Conservation (phyloP, 768 basidiomycete species). For the Trametes elegans region DNA sequence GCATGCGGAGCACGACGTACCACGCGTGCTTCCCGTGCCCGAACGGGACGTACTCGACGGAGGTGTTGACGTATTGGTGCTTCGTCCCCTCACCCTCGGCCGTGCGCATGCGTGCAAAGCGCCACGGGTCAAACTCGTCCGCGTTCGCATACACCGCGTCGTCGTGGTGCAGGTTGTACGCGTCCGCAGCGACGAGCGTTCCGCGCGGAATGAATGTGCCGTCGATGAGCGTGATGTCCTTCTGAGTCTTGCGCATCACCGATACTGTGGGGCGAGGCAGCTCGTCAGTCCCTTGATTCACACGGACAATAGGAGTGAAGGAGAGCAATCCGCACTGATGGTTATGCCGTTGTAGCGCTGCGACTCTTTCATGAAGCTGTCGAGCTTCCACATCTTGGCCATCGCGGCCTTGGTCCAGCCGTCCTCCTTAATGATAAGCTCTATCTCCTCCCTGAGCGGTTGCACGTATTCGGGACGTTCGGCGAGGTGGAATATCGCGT, state of each 20-base stretch:
- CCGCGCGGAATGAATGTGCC: slow-evolving; percentile 29
- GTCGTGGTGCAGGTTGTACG: slow-evolving; percentile 23
- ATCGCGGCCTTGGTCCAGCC: slow-evolving; percentile 41
- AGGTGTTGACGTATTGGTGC: slow-evolving; percentile 35
- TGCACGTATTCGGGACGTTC: slow-evolving; percentile 26
- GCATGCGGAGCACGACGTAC: too few relatives aligned
- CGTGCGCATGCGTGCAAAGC: slow-evolving; percentile 40
- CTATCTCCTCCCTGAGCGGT: slow-evolving; percentile 28
- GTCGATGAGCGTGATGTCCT: slow-evolving; percentile 34
- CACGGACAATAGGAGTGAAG: background rate
- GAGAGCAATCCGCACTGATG: background rate
- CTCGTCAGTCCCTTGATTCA: background rate
- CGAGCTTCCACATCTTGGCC: slow-evolving; percentile 40
- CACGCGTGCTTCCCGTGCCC: too few relatives aligned
- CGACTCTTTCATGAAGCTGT: slow-evolving; percentile 50
- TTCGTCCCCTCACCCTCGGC: slow-evolving; percentile 30
- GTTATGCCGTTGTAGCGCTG: slow-evolving; percentile 34
- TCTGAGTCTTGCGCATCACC: slow-evolving; percentile 27
- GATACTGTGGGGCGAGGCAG: slow-evolving; percentile 24
- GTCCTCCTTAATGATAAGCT: slow-evolving; percentile 21
- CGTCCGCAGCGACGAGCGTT: slow-evolving; percentile 17
- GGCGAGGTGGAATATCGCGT: slow-evolving; percentile 27
- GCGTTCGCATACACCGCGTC: slow-evolving; percentile 25
- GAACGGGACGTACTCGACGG: slow-evolving; percentile 23
- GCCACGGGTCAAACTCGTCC: slow-evolving; percentile 42